Base-by-base conservation (phyloP, 2,329 filamentous ascomycete genomes). In the Alternaria arborescens region DNA sequence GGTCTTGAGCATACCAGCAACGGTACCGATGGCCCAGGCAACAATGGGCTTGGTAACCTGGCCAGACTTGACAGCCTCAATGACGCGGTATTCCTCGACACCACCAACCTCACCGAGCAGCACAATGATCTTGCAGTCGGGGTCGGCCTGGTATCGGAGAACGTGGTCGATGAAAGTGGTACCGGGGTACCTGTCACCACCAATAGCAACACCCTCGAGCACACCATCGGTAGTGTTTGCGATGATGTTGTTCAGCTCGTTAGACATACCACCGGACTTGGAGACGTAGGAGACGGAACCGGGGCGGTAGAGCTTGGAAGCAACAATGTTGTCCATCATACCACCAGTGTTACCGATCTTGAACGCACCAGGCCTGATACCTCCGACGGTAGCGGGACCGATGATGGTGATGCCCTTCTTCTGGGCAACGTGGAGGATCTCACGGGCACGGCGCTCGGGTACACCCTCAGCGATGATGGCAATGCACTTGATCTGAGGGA, bases 281-380 rank as follows among this genome's bases (percentile, higher is more conserved):
- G 94, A 98, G 82, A 99, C 95, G 83, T 99, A 99, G 75, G 93
- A 95, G 71, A 99, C 94, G 73, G 95, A 98, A 75, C 95, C 95
- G 85, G 95, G 95, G 83, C 95, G 94, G 90, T 99, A 99, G 64
- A 99, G 92, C 90, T 99, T 99, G 81, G 95, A 98, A 73, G 95
- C 93, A 68, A 99, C 95, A 77, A 99, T 99, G 89, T 99, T 99
- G 88, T 99, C 95, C 95, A 99, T 99, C 95, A 99, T 99, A 83
- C 95, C 95, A 88, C 95, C 95, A 76, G 95, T 99, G 88, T 99
- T 99, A 81, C 95, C 95, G 70, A 99, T 99, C 89, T 98, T 99
- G 91, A 94, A 99, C 81, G 92, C 92, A 82, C 95, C 95, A 66
- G 95, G 95, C 89, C 98, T 99, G 86, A 99, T 98, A 77, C 95